These are phyloP conservation scores for Starmerella khaoyaiensis DNA, from an alignment of 805 yeast species.

Conservation along the genomic window DNA sequence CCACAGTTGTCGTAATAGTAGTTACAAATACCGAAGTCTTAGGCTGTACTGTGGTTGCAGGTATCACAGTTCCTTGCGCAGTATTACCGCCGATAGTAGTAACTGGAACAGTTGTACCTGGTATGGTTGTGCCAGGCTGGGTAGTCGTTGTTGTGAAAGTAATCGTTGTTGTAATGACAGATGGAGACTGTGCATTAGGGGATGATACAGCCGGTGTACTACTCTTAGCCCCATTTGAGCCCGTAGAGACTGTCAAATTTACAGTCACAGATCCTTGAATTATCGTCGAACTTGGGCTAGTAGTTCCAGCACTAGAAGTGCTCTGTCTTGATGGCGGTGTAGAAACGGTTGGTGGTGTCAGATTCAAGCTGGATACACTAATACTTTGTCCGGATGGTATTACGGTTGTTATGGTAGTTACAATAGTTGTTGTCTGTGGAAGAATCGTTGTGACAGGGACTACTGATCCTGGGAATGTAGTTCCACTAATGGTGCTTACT, in stretches of 20 bases:
- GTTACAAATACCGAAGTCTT: constrained; percentile 12
- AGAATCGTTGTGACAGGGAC: constrained; percentile 4
- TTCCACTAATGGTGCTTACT: constrained; percentile 3
- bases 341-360: neutral
- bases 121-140: constrained; percentile 19
- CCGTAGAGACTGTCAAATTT: neutral
- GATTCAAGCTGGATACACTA: neutral
- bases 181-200: neutral
- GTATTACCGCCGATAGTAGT: constrained; percentile 9
- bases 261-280: neutral
- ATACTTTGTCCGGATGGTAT: constrained; percentile 1
- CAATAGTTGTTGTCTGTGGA: constrained; percentile 13
- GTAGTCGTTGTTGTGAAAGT: constrained; percentile 8
- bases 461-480: constrained; percentile 7
- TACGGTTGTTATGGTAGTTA: constrained; percentile 11
- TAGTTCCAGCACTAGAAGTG: neutral
- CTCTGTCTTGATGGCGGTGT: neutral
- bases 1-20: constrained; percentile 7
- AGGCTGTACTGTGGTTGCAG: constrained; percentile 14
- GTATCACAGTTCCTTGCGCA: constrained; percentile 17
- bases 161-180: constrained; percentile 7
- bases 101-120: constrained; percentile 15
- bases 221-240: neutral
- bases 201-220: neutral
- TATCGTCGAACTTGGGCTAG: no score